Base-by-base conservation (phyloP, 2,329 filamentous ascomycete species). In the Nectriaceae sp. region DNA sequence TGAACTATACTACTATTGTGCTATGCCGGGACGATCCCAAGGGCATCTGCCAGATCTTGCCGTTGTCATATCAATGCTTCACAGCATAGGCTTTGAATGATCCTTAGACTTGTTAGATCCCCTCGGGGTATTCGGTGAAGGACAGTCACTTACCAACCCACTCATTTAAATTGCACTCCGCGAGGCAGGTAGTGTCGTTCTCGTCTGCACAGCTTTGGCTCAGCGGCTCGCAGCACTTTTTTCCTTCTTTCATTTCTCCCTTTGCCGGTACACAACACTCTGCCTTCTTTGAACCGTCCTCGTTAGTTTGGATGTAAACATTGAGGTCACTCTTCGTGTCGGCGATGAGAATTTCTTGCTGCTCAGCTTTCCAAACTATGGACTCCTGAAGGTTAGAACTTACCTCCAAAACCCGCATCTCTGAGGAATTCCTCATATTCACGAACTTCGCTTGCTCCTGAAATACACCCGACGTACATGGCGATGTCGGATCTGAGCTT, bases 381-480 rank as follows among this genome's bases (percentile, higher is more conserved):
- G 15, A 31, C 33, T 38, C 41, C 19, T 41, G 52, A 11, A 19
- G 37, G 15, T 29, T 19, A 16, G 41, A 13, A 54, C 52, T 42
- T 65, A 77, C 78, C 71, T 46, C 60, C 35, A 52, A 84, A 83
- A 0, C 80, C 82, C 0, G 76, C 78, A 11, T 73, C 59, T 4
- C 42, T 42, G 4, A 87, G 61, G 61, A 75, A 85, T 6, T 40
- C 29, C 46, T 81, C 70, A 64, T 86, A 86, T 44, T 78, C 72
- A 2, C 26, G 53, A 1, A 80, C 70, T 47, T 67, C 61, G 51
- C 79, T 83, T 1, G 83, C 80, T 1, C 83, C 82, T 2, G 79
- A 72, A 21, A 86, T 71, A 50, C 83, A 87, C 0, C 83, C 82
- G 3, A 84, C 77, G 60, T 84, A 83, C 5, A 85, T 58, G 1